Percentiles rank a stretch among this genome's conserved stretches.
These are phyloP conservation scores for Grigorovia jiainica DNA, from an alignment of 805 yeast species.

Conservation along the genomic window DNA sequence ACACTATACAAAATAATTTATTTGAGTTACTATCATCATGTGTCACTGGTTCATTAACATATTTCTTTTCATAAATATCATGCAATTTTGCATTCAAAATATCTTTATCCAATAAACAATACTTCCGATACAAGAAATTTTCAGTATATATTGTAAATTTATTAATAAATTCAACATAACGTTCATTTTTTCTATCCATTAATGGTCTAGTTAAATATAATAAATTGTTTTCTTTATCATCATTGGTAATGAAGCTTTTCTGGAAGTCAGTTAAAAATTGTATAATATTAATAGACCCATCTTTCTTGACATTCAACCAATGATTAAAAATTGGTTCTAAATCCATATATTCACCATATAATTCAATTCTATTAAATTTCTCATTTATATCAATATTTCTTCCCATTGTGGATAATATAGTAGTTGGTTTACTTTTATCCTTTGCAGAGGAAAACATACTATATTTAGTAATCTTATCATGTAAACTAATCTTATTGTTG, in stretches of 20 bases:
- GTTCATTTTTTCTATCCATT: slow-evolving; percentile 23
- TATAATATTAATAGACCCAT: slow-evolving; percentile 34
- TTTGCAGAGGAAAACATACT: slow-evolving; percentile 19
- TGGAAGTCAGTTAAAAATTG: slow-evolving; percentile 43
- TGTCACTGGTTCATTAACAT: slow-evolving; percentile 15
- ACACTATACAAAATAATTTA: slow-evolving; percentile 46
- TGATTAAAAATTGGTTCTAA: slow-evolving; percentile 40
- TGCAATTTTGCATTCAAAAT: slow-evolving; percentile 1
- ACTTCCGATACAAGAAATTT: slow-evolving; percentile 36
- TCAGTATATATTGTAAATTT: slow-evolving; percentile 42
- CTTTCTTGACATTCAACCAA: slow-evolving; percentile 40
- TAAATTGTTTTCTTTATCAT: slow-evolving; percentile 13
- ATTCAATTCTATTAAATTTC: slow-evolving; percentile 51
- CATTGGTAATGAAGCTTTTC: slow-evolving; percentile 23
- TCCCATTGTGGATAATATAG: slow-evolving; percentile 42
- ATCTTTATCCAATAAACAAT: slow-evolving; percentile 40
- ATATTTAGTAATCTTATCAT: slow-evolving; percentile 11
- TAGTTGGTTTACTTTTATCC: slow-evolving; percentile 7
- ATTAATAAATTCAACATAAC: slow-evolving; percentile 38
- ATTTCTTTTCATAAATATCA: background rate
- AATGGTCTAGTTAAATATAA: slow-evolving; percentile 17
- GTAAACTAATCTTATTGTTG: slow-evolving; percentile 9
- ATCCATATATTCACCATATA: slow-evolving; percentile 56
- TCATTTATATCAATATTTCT: slow-evolving; percentile 38
- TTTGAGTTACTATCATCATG: slow-evolving; percentile 14